Evolutionary conservation across 2,329 filamentous ascomycete species (phyloP).

Genomic region (Colletotrichum sp.): DNA sequence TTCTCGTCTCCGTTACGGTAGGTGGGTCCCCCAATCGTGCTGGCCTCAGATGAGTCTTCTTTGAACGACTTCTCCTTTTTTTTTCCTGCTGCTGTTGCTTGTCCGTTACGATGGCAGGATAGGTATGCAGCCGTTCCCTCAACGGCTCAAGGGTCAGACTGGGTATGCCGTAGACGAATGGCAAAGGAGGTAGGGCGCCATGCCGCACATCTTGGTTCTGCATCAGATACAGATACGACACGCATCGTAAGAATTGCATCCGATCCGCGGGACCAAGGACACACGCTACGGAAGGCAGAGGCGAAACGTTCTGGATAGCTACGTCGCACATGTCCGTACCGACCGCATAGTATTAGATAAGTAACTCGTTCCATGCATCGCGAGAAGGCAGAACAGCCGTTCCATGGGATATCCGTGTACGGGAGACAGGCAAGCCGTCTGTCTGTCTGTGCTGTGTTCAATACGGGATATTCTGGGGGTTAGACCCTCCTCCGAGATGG

Average conservation of each 20-base stretch:
- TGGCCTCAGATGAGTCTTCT: slow-evolving; percentile 17
- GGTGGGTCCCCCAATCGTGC: background rate
- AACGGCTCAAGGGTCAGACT: background rate
- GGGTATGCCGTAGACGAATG: background rate
- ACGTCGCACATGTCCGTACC: background rate
- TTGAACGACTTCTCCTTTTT: slow-evolving; percentile 18
- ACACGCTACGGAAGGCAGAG: background rate
- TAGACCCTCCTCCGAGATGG: background rate
- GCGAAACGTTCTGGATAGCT: background rate
- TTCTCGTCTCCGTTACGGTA: background rate
- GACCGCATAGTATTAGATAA: background rate
- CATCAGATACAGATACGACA: background rate
- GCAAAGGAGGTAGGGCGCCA: background rate
- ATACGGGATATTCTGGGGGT: background rate
- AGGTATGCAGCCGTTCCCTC: background rate
- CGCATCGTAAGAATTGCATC: background rate
- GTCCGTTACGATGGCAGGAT: background rate
- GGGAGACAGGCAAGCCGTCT: background rate
- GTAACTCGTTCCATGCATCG: background rate
- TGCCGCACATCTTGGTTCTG: background rate
- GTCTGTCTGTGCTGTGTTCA: background rate
- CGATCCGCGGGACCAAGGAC: background rate
- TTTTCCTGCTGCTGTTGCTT: background rate
- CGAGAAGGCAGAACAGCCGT: background rate
- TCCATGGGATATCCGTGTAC: background rate